Evolutionary conservation across 106 monocot species (phyloP), one percentile per base, ranked within the genome.

Genomic region (Acanthochlamys bracteata): DNA sequence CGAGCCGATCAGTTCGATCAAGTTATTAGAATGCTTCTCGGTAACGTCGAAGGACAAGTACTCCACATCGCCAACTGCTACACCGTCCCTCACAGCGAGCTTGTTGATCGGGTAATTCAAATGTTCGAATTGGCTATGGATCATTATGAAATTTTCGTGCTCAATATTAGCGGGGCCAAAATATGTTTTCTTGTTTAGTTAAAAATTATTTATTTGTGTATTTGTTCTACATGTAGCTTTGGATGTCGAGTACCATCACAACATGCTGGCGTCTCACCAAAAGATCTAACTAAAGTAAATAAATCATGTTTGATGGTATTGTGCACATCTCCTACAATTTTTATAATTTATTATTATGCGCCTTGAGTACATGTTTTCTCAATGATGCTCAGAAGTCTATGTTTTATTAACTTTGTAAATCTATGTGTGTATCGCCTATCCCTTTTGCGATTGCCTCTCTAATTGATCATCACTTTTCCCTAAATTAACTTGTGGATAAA

Each of bases 251-350:
- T 89, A 89, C 70, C 88, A 89, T 62, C 88, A 78, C 46, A 89
- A 76, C 74, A 89, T 89, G 84, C 66, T 68, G 26, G 22, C 55
- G 0, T 89, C 88, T 7, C 88, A 89, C 47, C 84, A 84, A 16
- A 89, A 89, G 60, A 84, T 89, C 46, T 81, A 89, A 25, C 78
- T 84, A 8, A 89, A 81, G 78, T 84, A 89, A 84, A 81, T 84
- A 39, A 81, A 84, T 60, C n/a, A n/a, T 17, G 84, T 89, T 58
- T 84, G 88, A 84, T 89, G 88, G 88, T 89, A 69, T 66, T 66
- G 46, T 1, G 19, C 39, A 40, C 11, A 19, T 51, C 24, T 22
- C 33, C 33, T 3, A 33, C 33, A 33, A 33, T 33, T 33, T 33
- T 33, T 33, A 33, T 33, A 33, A 42, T 21, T 43, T 63, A 41